Conservation (phyloP, 305 asterid species). For the Fraxinus greggii region DNA sequence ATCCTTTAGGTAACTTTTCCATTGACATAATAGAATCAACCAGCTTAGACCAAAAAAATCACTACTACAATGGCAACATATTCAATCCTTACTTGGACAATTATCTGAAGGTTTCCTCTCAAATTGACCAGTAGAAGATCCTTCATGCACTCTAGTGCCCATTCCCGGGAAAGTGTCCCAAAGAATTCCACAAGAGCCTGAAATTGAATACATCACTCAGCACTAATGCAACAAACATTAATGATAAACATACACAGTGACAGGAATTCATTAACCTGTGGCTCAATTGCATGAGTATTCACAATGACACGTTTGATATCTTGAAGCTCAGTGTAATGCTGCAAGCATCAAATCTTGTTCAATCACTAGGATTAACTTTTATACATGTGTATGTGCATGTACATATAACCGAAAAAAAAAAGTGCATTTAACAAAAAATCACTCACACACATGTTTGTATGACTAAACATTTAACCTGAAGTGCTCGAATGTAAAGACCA, state of each 20-base stretch:
- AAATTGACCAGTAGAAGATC: slow-evolving; percentile 93
- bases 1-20: not conserved
- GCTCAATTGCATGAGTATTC: slow-evolving; percentile 99
- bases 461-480: slow-evolving; percentile 61
- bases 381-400: not conserved
- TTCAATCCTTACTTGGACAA: slow-evolving; percentile 74
- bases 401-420: not conserved
- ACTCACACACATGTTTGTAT: slow-evolving; percentile 5
- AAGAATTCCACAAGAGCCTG: slow-evolving; percentile 95
- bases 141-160: slow-evolving; percentile 99
- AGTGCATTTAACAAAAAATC: not conserved
- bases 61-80: not conserved
- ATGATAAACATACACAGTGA: not conserved
- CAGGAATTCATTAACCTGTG: slow-evolving; percentile 60
- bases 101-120: slow-evolving; percentile 97
- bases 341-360: slow-evolving; percentile 35
- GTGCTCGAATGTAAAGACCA: slow-evolving; percentile 91
- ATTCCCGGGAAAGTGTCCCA: slow-evolving; percentile 90
- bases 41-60: not conserved
- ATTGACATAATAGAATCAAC: slow-evolving; percentile 4
- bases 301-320: slow-evolving; percentile 97
- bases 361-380: not conserved
- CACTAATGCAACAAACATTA: slow-evolving; percentile 14
- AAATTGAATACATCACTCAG: slow-evolving; percentile 31
- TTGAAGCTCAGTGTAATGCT: slow-evolving; percentile 90